A percentile compares a stretch with the other conserved stretches of the same genome.
Evolutionary conservation across 2,329 filamentous ascomycete genomes (phyloP).

Genomic region (Cladosporium sp.): DNA sequence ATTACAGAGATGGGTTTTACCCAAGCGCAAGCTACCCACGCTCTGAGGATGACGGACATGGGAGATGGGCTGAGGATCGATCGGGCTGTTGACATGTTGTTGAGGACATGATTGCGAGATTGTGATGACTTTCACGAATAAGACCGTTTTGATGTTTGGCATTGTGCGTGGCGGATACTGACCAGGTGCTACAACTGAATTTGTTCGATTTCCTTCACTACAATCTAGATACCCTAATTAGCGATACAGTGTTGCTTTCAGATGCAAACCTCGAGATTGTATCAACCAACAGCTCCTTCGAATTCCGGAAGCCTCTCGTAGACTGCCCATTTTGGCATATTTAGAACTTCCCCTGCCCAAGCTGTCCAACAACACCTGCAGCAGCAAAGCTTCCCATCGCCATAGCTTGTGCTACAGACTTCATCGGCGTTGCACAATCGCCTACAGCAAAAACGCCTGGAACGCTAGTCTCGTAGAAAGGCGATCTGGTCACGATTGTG

Average conservation of each 20-base stretch:
- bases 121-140: neutral
- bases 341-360: neutral
- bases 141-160: neutral
- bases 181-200: neutral
- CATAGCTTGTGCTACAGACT: conserved; percentile 3
- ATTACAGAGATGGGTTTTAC: conserved; percentile 60
- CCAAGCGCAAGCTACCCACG: conserved; percentile 51
- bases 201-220: too few species aligned
- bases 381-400: conserved; percentile 20
- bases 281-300: too few species aligned
- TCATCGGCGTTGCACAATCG: conserved; percentile 9
- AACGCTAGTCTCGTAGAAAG: neutral
- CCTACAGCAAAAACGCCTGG: conserved; percentile 5
- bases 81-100: conserved; percentile 53
- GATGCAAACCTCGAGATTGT: too few species aligned
- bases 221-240: neutral
- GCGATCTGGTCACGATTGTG: neutral
- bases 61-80: conserved; percentile 57
- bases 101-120: conserved; percentile 21
- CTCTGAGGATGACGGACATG: conserved; percentile 56
- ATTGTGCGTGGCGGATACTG: neutral
- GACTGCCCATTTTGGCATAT: too few species aligned
- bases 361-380: neutral
- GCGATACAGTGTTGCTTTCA: too few species aligned
- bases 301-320: too few species aligned